These are phyloP conservation scores for Polysphondylium violaceum DNA, from an alignment of 78 protist species.

Conservation along the genomic window DNA sequence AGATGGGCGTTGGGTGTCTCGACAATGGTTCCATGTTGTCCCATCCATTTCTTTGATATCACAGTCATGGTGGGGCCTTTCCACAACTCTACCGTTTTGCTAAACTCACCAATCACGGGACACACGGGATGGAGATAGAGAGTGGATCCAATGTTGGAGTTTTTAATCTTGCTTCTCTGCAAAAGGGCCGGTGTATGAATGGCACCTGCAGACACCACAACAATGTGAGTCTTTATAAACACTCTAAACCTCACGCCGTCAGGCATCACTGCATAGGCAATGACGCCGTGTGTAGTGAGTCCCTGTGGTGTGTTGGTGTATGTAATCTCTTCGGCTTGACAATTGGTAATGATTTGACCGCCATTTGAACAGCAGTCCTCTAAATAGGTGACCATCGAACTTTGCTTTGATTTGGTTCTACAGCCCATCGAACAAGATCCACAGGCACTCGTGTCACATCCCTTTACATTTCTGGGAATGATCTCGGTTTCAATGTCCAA, in stretches of 20 bases:
- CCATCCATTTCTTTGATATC: not conserved
- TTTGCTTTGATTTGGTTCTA: slow-evolving; percentile 54
- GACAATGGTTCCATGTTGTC: slow-evolving; percentile 26
- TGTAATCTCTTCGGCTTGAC: slow-evolving; percentile 52
- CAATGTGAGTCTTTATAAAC: slow-evolving; percentile 35
- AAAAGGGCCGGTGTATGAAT: slow-evolving; percentile 75
- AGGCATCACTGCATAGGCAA: not conserved
- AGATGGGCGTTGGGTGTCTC: slow-evolving; percentile 67
- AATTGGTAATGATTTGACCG: slow-evolving; percentile 62
- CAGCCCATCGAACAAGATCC: slow-evolving; percentile 80
- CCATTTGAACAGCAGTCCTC: slow-evolving; percentile 70
- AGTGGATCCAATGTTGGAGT: slow-evolving; percentile 54
- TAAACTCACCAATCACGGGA: slow-evolving; percentile 28
- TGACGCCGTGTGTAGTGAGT: slow-evolving; percentile 47
- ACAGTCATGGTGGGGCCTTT: slow-evolving; percentile 72
- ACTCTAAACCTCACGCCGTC: slow-evolving; percentile 46
- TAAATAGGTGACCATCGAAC: slow-evolving; percentile 49
- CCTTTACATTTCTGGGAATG: slow-evolving; percentile 64
- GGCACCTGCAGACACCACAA: slow-evolving; percentile 77
- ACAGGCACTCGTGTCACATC: slow-evolving; percentile 67
- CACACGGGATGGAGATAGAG: slow-evolving; percentile 77
- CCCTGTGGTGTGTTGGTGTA: not conserved
- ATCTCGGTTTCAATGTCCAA: slow-evolving; percentile 1
- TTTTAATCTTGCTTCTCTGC: slow-evolving; percentile 35
- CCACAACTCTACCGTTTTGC: slow-evolving; percentile 37